Evolutionary conservation across 768 basidiomycete species (phyloP).

Genomic region (Mycena leptocephala): DNA sequence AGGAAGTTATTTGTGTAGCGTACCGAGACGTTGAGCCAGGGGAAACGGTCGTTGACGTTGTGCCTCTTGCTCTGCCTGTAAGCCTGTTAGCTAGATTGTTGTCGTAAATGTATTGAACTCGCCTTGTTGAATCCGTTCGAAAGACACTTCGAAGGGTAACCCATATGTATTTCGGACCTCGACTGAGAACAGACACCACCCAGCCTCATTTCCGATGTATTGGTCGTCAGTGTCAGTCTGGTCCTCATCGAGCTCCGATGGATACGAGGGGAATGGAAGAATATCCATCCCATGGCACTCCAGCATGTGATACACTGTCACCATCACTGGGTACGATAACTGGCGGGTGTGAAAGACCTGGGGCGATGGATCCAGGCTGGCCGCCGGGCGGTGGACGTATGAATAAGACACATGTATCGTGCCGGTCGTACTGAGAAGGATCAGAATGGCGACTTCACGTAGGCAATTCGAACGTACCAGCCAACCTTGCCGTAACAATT

Average conservation of each 20-base stretch:
- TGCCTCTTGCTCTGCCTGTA: constrained; percentile 58
- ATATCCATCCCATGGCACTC: constrained; percentile 91
- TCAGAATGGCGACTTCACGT: constrained; percentile 21
- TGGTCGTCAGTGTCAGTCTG: constrained; percentile 37
- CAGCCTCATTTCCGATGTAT: constrained; percentile 64
- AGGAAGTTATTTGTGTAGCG: constrained; percentile 52
- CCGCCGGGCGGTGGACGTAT: constrained; percentile 66
- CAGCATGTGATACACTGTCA: constrained; percentile 97
- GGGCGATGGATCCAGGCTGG: constrained; percentile 46
- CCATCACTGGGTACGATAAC: constrained; percentile 88
- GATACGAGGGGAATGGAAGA: constrained; percentile 70
- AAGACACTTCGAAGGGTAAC: constrained; percentile 90
- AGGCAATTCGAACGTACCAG: constrained; percentile 77
- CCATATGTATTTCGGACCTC: constrained; percentile 96
- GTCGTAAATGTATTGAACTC: constrained; percentile 24
- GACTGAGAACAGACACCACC: constrained; percentile 91
- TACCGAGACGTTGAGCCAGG: constrained; percentile 92
- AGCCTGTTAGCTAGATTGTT: background rate
- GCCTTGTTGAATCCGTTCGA: constrained; percentile 81
- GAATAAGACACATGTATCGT: constrained; percentile 90
- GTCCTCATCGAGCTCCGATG: constrained; percentile 40
- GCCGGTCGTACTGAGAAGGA: constrained; percentile 76
- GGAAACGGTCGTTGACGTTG: constrained; percentile 76
- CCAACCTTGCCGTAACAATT: constrained; percentile 91
- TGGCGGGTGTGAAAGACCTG: constrained; percentile 89